Evolutionary conservation across 257 asterid genomes (phyloP), one percentile per base, ranked within the genome.

Genomic region (Nicotiana paniculata): DNA sequence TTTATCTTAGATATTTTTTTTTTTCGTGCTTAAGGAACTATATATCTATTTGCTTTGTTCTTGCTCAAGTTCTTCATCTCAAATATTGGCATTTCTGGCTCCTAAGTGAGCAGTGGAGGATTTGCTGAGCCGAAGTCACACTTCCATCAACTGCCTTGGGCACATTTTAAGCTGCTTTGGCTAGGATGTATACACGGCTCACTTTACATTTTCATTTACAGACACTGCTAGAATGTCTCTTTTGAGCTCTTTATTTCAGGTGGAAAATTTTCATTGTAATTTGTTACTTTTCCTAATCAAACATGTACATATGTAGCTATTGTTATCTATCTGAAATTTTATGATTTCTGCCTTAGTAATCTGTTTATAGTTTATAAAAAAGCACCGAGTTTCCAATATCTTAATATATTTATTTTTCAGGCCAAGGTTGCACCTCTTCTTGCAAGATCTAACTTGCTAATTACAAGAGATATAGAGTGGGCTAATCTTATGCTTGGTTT

Each of bases 381-480:
- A 24, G 37, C 79, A 72, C 59, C 13, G 61, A 13, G 15, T 26
- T 26, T 51, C 62, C 79, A 48, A 26, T 6, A 74, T 72, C 75
- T 72, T 79, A 48, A 48, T 6, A 74, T 72, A 68, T 72, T 79
- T 82, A 53, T 83, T 88, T 87, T 85, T 69, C 90, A 95, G 99
- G 88, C 90, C 82, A 87, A 81, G 89, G 89, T 96, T 83, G 97
- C 98, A 59, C 92, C 94, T 39, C 99, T 96, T 90, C 93, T 96
- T 80, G 99, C 99, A 77, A 93, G 99, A 91, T 92, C 99, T 85
- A 92, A 90, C 87, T 90, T 96, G 89, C 93, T 96, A 90, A 94
- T 96, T 83, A 96, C 99, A 65, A 93, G 99, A 93, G 98, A 96
- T 85, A 94, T 96, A 83, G 99, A 96, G 86, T 96, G 99, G 99